Conservation (phyloP, 345 rosid species). For the Populus euphratica region DNA sequence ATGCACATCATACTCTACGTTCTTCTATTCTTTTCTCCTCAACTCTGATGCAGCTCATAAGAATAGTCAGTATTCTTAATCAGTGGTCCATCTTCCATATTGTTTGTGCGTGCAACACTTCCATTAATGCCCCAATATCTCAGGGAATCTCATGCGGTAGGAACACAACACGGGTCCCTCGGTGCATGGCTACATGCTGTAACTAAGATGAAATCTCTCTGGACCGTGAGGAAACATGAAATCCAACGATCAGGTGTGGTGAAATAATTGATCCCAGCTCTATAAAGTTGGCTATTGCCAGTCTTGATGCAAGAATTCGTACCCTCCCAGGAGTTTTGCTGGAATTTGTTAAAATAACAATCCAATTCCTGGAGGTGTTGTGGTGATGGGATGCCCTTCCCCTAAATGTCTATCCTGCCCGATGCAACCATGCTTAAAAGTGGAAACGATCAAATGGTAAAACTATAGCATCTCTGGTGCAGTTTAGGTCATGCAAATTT, state of each 20-base stretch:
- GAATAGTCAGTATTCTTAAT: conserved; percentile 41
- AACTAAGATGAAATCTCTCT: not conserved
- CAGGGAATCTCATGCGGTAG: not conserved
- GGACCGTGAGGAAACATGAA: not conserved
- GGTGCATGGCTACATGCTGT: not conserved
- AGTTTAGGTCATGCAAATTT: not conserved
- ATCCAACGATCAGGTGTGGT: not conserved
- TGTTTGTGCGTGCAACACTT: not conserved
- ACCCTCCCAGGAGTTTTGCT: no score
- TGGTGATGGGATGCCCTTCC: no score
- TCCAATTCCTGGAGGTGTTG: no score
- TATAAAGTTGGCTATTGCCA: not conserved
- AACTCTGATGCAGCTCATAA: conserved; percentile 47
- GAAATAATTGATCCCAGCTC: not conserved
- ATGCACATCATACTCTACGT: not conserved
- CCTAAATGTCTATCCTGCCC: no score
- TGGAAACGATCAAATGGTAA: no score
- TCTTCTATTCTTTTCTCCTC: conserved; percentile 25
- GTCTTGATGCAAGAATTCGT: no score
- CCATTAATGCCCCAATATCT: not conserved
- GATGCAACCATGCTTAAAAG: no score
- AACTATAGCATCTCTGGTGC: no score
- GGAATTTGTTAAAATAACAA: no score
- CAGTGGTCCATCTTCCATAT: conserved; percentile 1
- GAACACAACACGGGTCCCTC: not conserved